phyloP scores from a whole-genome alignment of 2,329 filamentous ascomycete species.

The Pyrenophora tritici-repentis region DNA sequence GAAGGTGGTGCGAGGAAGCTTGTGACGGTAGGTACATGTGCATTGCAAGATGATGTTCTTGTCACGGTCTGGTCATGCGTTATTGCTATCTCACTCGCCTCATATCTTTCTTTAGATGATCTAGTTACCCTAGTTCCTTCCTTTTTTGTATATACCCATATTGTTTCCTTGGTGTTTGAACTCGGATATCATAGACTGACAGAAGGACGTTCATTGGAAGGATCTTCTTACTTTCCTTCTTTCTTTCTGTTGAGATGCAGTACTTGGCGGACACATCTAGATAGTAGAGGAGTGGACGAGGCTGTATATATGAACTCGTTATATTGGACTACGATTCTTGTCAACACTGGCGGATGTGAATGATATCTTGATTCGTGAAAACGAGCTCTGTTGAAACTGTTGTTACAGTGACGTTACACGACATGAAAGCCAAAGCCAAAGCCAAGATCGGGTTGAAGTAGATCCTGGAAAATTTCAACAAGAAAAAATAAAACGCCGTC shows the following conservation, averaged over 20 bases:
- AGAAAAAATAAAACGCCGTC: background rate
- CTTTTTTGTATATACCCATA: background rate
- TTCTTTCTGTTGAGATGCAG: background rate
- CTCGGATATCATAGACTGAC: too few relatives aligned
- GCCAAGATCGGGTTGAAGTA: conserved; percentile 6
- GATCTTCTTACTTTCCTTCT: background rate
- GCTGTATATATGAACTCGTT: too few relatives aligned
- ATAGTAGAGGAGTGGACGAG: background rate
- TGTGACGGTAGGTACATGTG: too few relatives aligned
- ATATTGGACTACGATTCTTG: too few relatives aligned
- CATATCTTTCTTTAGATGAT: background rate
- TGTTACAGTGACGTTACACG: too few relatives aligned
- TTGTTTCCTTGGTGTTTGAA: background rate
- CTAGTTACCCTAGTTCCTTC: background rate
- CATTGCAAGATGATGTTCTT: background rate
- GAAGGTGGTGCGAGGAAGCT: too few relatives aligned
- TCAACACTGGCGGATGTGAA: too few relatives aligned
- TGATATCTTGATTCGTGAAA: too few relatives aligned
- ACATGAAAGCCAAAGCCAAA: too few relatives aligned
- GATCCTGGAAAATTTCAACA: background rate
- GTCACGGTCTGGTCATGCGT: too few relatives aligned
- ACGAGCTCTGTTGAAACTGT: too few relatives aligned
- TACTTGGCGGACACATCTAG: background rate
- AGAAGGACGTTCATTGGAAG: background rate
- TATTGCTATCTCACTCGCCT: background rate